phyloP scores from a whole-genome alignment of 2,329 filamentous ascomycete genomes.

The Colletotrichum karsti region DNA sequence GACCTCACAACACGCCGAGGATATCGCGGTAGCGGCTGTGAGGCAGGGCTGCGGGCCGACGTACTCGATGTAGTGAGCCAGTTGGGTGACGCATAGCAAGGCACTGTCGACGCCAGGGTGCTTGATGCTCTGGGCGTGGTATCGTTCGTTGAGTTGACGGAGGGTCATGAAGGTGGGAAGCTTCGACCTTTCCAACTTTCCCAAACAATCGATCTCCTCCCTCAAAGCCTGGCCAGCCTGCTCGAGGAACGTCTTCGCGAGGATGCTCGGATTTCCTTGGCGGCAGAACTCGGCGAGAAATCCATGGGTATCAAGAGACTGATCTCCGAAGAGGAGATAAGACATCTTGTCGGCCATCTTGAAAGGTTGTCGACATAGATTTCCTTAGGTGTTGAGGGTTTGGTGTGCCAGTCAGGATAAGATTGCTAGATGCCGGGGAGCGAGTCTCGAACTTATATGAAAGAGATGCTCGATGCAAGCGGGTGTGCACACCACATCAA shows the following conservation, averaged over 20 bases:
- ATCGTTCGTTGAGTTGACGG: conserved; percentile 71
- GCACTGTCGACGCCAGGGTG: conserved; percentile 71
- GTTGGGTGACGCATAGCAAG: conserved; percentile 70
- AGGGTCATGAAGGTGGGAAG: conserved; percentile 71
- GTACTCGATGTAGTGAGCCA: conserved; percentile 75
- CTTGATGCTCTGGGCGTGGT: conserved; percentile 65
- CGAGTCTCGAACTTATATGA: conserved; percentile 32
- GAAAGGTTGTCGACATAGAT: conserved; percentile 37
- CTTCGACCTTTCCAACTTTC: conserved; percentile 62
- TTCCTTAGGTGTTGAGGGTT: conserved; percentile 32
- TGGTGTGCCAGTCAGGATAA: conserved; percentile 22
- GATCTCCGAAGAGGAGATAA: conserved; percentile 75
- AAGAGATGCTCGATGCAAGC: conserved; percentile 14
- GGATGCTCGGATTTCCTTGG: conserved; percentile 52
- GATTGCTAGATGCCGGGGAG: conserved; percentile 22
- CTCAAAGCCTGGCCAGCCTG: conserved; percentile 65
- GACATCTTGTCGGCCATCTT: conserved; percentile 57
- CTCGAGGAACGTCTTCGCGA: conserved; percentile 70
- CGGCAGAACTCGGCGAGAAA: conserved; percentile 66
- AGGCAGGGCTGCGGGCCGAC: conserved; percentile 35
- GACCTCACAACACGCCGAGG: background rate
- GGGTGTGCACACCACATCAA: conserved; percentile 22
- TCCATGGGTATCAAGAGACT: conserved; percentile 73
- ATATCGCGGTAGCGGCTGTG: background rate
- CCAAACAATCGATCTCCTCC: conserved; percentile 66